Conservation (phyloP, 768 basidiomycete species). For the Phlebiopsis flavidoalba region DNA sequence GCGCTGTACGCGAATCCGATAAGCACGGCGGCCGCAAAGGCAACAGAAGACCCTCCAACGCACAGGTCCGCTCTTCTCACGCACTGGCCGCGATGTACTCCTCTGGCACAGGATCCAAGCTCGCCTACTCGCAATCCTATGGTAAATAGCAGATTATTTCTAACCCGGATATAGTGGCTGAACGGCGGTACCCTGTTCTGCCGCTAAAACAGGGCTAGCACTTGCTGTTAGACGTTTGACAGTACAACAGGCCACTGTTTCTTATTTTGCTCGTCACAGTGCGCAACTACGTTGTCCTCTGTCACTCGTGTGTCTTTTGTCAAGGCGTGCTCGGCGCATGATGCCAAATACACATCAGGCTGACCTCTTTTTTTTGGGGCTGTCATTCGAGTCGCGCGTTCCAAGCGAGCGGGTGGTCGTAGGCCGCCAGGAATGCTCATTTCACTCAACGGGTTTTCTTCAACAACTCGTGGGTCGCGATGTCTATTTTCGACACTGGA, state of each 20-base stretch:
- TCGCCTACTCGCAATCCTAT: slow-evolving; percentile 44
- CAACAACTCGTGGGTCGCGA: slow-evolving; percentile 9
- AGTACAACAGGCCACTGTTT: slow-evolving; percentile 29
- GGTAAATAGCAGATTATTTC: slow-evolving; percentile 59
- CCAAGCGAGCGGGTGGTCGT: slow-evolving; percentile 45
- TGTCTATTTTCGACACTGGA: slow-evolving; percentile 69
- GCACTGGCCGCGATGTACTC: slow-evolving; percentile 53
- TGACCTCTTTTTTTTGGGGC: too few species aligned
- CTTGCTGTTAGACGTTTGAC: slow-evolving; percentile 13
- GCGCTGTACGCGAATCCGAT: slow-evolving; percentile 64
- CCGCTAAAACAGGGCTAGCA: slow-evolving; percentile 7
- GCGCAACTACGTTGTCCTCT: slow-evolving; percentile 25
- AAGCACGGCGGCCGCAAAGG: slow-evolving; percentile 74
- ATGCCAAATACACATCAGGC: slow-evolving; percentile 43
- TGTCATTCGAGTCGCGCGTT: slow-evolving; percentile 69
- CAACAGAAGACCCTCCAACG: slow-evolving; percentile 51
- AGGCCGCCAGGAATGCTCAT: slow-evolving; percentile 60
- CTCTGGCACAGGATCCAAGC: slow-evolving; percentile 38
- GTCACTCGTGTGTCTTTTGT: slow-evolving; percentile 21
- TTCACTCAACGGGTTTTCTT: slow-evolving; percentile 18
- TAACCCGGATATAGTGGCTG: slow-evolving; percentile 17
- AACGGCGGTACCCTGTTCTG: slow-evolving; percentile 7
- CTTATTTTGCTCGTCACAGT: slow-evolving; percentile 35
- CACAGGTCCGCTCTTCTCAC: slow-evolving; percentile 57
- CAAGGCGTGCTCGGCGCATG: slow-evolving; percentile 37